Evolutionary conservation across 2,329 filamentous ascomycete genomes (phyloP).

Genomic region (Cladosporium halotolerans): DNA sequence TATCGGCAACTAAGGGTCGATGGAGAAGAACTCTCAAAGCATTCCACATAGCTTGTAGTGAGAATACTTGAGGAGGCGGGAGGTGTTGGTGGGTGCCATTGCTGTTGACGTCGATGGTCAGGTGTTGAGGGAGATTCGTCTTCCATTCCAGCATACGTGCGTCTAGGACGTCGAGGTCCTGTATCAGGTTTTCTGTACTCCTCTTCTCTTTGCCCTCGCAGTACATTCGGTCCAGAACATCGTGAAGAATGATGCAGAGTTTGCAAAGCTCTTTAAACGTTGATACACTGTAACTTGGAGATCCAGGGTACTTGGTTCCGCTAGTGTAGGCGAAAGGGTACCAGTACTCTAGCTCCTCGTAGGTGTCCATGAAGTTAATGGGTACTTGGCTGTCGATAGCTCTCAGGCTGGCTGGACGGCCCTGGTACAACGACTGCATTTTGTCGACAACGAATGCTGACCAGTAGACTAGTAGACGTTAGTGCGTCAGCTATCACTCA

Average conservation of each 20-base stretch:
- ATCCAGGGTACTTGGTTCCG: slow-evolving; percentile 4
- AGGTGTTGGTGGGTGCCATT: not conserved
- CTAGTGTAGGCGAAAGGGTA: slow-evolving; percentile 6
- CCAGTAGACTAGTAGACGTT: not conserved
- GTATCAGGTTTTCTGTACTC: not conserved
- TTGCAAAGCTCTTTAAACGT: slow-evolving; percentile 9
- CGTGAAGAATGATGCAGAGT: slow-evolving; percentile 5
- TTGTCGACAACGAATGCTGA: slow-evolving; percentile 8
- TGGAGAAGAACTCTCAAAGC: slow-evolving; percentile 49
- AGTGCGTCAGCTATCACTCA: not conserved
- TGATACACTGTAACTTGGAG: slow-evolving; percentile 9
- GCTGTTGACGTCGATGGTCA: not conserved
- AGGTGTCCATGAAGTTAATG: slow-evolving; percentile 3
- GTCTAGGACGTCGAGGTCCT: slow-evolving; percentile 1
- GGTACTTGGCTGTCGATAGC: slow-evolving; percentile 3
- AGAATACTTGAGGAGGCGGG: slow-evolving; percentile 9
- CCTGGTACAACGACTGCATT: slow-evolving; percentile 9
- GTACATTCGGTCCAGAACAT: slow-evolving; percentile 4
- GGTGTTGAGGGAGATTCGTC: slow-evolving; percentile 1
- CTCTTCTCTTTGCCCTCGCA: slow-evolving; percentile 6
- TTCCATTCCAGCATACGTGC: not conserved
- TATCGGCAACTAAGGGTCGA: slow-evolving; percentile 47
- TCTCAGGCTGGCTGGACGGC: slow-evolving; percentile 5
- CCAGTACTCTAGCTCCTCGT: slow-evolving; percentile 9
- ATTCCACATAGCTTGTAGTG: slow-evolving; percentile 41